Evolutionary conservation across 805 yeast species (phyloP).

Genomic region (Metschnikowia orientalis): DNA sequence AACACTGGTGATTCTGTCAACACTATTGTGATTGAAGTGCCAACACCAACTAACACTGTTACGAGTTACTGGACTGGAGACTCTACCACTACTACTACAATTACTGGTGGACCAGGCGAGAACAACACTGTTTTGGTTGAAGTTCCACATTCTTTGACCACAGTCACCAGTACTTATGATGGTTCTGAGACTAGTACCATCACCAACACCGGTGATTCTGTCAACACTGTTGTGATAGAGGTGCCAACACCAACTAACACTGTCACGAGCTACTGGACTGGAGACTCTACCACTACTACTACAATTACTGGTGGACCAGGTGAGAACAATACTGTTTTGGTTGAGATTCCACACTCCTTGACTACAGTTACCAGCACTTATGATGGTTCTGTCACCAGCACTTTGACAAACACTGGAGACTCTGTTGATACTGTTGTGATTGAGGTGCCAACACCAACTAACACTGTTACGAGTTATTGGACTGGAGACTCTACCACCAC

Average conservation of each 20-base stretch:
- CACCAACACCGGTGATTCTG: neutral
- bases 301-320: constrained; percentile 8
- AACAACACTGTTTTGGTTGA: constrained; percentile 11
- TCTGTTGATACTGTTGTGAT: constrained; percentile 9
- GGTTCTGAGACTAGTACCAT: constrained; percentile 1
- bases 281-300: constrained; percentile 4
- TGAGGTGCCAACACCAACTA: constrained; percentile 14
- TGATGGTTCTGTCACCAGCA: constrained; percentile 4
- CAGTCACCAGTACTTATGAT: constrained; percentile 6
- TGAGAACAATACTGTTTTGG: constrained; percentile 9
- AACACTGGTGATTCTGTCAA: constrained; percentile 6
- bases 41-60: constrained; percentile 4
- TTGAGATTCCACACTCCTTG: constrained; percentile 9
- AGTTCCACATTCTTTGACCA: constrained; percentile 6
- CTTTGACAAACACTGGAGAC: constrained; percentile 5
- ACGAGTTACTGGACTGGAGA: constrained; percentile 3
- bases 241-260: constrained; percentile 13
- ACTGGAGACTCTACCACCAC: constrained; percentile 4
- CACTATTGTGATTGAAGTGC: constrained; percentile 12
- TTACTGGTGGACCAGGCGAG: constrained; percentile 5
- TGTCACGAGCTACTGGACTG: constrained; percentile 9
- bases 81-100: constrained; percentile 6
- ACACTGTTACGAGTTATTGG: constrained; percentile 10
- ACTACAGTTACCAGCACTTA: constrained; percentile 15
- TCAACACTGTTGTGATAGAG: constrained; percentile 6